Evolutionary conservation across 1,284 basidiomycete species (phyloP).

Genomic region (Sanghuangporus sanghuang): DNA sequence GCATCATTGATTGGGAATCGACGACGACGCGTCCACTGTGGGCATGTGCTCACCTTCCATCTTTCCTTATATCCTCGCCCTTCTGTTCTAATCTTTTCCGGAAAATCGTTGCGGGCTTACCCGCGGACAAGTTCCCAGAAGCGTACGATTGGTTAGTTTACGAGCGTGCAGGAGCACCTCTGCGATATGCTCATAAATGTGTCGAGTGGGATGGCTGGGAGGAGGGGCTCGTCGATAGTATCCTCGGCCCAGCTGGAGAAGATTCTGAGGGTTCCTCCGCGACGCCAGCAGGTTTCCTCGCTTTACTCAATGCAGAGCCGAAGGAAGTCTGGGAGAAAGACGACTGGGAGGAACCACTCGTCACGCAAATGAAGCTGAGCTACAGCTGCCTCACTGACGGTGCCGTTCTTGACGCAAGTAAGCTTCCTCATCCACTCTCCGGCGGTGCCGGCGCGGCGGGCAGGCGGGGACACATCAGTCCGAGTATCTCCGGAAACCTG

Average conservation of each 20-base stretch:
- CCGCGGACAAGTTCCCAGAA: conserved; percentile 5
- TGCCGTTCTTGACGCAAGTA: background rate
- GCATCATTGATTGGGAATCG: conserved; percentile 83
- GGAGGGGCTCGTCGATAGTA: conserved; percentile 68
- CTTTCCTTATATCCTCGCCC: conserved; percentile 69
- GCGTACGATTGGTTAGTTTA: conserved; percentile 64
- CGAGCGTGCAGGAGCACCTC: conserved; percentile 55
- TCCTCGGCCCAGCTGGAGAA: conserved; percentile 65
- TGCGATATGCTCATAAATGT: conserved; percentile 70
- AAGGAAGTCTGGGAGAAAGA: conserved; percentile 15
- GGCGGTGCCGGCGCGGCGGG: background rate
- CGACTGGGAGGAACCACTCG: conserved; percentile 15
- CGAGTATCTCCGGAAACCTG: background rate
- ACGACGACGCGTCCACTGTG: conserved; percentile 78
- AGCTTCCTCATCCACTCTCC: conserved; percentile 4
- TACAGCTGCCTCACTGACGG: background rate
- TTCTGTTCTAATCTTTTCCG: conserved; percentile 68
- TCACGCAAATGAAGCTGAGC: conserved; percentile 11
- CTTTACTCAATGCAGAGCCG: conserved; percentile 1
- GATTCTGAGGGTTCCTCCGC: conserved; percentile 50
- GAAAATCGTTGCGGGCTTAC: conserved; percentile 50
- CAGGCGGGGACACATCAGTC: conserved; percentile 1
- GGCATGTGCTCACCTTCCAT: conserved; percentile 74
- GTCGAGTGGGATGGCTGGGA: conserved; percentile 86
- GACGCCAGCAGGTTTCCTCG: conserved; percentile 16